Evolutionary conservation across 2,329 filamentous ascomycete genomes (phyloP).

Genomic region (Xylaria sp.): DNA sequence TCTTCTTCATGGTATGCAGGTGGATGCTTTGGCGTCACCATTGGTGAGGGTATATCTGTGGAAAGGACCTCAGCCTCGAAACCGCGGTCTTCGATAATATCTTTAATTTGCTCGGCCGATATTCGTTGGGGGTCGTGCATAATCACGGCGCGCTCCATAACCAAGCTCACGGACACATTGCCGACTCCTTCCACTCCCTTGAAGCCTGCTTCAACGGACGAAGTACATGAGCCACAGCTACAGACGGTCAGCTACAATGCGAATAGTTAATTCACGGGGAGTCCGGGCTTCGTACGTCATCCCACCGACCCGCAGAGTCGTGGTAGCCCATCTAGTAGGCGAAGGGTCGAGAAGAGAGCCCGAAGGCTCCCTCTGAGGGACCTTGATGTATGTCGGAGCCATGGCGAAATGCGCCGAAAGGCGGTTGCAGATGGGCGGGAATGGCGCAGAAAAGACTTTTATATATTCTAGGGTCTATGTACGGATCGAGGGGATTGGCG

Average conservation of each 20-base stretch:
- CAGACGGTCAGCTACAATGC: slow-evolving; percentile 55
- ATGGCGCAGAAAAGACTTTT: slow-evolving; percentile 3
- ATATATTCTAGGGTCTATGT: slow-evolving; percentile 19
- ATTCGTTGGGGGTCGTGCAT: slow-evolving; percentile 84
- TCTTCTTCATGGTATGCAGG: slow-evolving; percentile 52
- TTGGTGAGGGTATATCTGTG: slow-evolving; percentile 74
- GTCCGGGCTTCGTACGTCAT: slow-evolving; percentile 68
- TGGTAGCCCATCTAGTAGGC: slow-evolving; percentile 81
- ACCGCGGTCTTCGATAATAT: slow-evolving; percentile 90
- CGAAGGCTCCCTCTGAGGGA: slow-evolving; percentile 55
- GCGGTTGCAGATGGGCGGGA: not conserved
- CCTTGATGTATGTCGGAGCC: slow-evolving; percentile 62
- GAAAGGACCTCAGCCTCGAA: slow-evolving; percentile 93
- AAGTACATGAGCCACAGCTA: slow-evolving; percentile 92
- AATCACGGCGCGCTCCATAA: slow-evolving; percentile 95
- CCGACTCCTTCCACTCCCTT: slow-evolving; percentile 82
- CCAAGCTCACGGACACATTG: slow-evolving; percentile 88
- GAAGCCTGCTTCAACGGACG: slow-evolving; percentile 93
- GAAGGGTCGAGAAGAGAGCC: slow-evolving; percentile 50
- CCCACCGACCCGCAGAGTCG: slow-evolving; percentile 88
- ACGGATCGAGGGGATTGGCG: slow-evolving; percentile 23
- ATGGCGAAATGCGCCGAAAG: slow-evolving; percentile 51
- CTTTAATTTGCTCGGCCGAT: slow-evolving; percentile 78
- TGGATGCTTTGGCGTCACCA: slow-evolving; percentile 53
- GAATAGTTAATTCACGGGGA: slow-evolving; percentile 6